Evolutionary conservation across 495 filamentous ascomycete genomes (phyloP).

Genomic region (Oidiodendron maius): DNA sequence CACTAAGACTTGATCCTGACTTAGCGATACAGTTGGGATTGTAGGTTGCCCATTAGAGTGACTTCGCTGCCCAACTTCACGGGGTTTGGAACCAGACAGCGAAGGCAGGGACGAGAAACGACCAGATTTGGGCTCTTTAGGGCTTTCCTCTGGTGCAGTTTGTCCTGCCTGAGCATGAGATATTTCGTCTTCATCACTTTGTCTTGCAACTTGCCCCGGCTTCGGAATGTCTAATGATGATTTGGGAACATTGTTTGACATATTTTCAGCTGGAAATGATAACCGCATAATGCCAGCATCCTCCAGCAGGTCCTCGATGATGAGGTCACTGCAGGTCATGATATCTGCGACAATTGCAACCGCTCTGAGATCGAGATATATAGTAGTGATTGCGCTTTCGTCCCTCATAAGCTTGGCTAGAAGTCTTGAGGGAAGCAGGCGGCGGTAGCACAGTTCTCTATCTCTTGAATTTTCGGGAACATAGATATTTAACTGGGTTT

Average conservation of each 20-base stretch:
- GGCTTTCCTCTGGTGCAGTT: not conserved
- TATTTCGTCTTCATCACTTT: not conserved
- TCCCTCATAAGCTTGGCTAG: not conserved
- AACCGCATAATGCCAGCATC: conserved; percentile 1
- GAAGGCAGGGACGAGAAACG: not conserved
- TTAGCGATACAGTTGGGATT: not conserved
- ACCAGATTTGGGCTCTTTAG: not conserved
- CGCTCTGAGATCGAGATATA: not conserved
- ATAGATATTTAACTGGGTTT: conserved; percentile 27
- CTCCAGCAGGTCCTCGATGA: not conserved
- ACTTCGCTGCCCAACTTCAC: not conserved
- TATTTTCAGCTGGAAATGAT: not conserved
- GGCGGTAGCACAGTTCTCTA: conserved; percentile 29
- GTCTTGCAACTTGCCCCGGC: not conserved
- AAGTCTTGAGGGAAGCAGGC: conserved; percentile 21
- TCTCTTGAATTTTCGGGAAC: conserved; percentile 28
- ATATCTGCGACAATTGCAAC: not conserved
- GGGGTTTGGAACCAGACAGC: not conserved
- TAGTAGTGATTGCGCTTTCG: not conserved
- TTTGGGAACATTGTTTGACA: not conserved
- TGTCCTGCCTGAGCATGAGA: not conserved
- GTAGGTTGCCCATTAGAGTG: not conserved
- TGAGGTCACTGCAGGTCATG: not conserved
- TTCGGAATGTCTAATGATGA: not conserved
- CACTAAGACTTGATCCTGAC: not conserved